These are phyloP conservation scores for Micromonas pusilla DNA, from an alignment of 139 green algal species.

Conservation along the genomic window DNA sequence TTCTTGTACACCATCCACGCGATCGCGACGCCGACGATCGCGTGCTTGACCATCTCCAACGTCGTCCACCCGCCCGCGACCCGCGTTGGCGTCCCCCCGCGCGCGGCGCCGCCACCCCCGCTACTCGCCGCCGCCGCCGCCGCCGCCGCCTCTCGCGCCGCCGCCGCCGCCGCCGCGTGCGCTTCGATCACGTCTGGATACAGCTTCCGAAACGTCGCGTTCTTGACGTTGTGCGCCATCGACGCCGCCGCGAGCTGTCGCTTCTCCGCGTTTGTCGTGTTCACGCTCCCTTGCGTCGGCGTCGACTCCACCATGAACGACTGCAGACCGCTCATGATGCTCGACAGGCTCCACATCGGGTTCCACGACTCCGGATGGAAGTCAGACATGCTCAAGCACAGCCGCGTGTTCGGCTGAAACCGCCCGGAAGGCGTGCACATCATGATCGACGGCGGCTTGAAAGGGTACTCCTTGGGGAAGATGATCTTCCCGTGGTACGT, in stretches of 20 bases:
- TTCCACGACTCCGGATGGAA: constrained; percentile 51
- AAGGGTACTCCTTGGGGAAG: constrained; percentile 53
- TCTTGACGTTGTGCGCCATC: background rate
- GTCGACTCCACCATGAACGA: constrained; percentile 52
- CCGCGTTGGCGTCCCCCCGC: no score
- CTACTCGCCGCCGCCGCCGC: no score
- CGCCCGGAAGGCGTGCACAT: constrained; percentile 35
- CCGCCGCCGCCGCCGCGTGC: no score
- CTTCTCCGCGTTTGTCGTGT: constrained; percentile 8
- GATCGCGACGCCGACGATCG: no score
- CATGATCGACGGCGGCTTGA: constrained; percentile 54
- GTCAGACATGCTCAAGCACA: constrained; percentile 67
- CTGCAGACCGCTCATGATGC: constrained; percentile 51
- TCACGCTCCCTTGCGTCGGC: background rate
- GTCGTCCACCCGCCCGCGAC: no score
- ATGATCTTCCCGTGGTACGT: constrained; percentile 10
- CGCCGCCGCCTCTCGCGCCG: no score
- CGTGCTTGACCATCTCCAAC: no score
- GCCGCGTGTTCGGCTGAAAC: constrained; percentile 65
- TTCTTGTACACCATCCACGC: no score
- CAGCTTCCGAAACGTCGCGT: no score
- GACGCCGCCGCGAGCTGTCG: background rate
- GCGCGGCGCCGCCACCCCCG: no score
- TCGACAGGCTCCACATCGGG: constrained; percentile 47
- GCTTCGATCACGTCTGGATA: no score